A percentile compares a stretch with the other conserved stretches of the same genome.
These are phyloP conservation scores for Coemansia sp. DNA, from an alignment of 192 early-diverging fungal genomes.

Conservation along the genomic window DNA sequence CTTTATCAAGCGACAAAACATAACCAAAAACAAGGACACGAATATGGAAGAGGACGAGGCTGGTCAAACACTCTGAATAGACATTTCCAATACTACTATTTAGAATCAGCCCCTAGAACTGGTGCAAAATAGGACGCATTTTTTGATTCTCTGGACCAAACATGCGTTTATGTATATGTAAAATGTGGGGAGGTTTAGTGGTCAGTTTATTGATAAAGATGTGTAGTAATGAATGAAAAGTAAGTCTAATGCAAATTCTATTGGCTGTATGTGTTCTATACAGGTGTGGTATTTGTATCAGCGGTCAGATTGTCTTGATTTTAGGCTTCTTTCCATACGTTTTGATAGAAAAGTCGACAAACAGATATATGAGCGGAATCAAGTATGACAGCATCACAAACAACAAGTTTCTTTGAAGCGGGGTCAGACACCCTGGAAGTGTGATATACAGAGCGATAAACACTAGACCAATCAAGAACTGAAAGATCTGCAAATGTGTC, in stretches of 20 bases:
- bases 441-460: constrained; percentile 70
- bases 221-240: neutral
- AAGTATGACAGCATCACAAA: constrained; percentile 73
- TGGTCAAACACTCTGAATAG: too few relatives aligned
- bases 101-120: too few relatives aligned
- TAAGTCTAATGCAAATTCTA: neutral
- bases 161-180: too few relatives aligned
- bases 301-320: constrained; percentile 23
- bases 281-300: neutral
- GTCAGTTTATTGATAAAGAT: constrained; percentile 10
- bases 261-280: neutral
- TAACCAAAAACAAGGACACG: too few relatives aligned
- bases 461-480: constrained; percentile 76
- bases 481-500: constrained; percentile 82
- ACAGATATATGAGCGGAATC: constrained; percentile 75
- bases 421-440: constrained; percentile 62
- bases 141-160: too few relatives aligned
- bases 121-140: too few relatives aligned
- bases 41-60: too few relatives aligned
- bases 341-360: constrained; percentile 78
- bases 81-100: too few relatives aligned
- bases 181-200: neutral
- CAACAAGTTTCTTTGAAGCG: constrained; percentile 65
- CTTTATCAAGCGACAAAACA: too few relatives aligned
- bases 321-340: constrained; percentile 62